Evolutionary conservation across 2,329 filamentous ascomycete genomes (phyloP).

Genomic region (Acephala macrosclerotiorum): DNA sequence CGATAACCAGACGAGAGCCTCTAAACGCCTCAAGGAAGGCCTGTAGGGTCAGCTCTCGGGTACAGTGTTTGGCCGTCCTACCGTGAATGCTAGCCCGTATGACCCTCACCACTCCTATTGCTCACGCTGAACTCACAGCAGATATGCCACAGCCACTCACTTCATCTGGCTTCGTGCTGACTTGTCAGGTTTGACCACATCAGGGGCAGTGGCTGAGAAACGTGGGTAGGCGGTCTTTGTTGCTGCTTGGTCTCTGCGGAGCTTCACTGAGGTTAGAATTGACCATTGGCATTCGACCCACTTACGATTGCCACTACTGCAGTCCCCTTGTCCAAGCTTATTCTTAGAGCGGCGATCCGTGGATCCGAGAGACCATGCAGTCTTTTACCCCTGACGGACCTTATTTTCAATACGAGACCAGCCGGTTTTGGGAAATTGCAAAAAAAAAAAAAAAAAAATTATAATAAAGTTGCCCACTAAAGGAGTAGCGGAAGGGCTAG

Average conservation of each 20-base stretch:
- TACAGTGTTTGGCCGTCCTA: neutral
- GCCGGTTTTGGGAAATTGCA: neutral
- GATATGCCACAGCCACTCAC: neutral
- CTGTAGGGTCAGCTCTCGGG: neutral
- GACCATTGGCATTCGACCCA: neutral
- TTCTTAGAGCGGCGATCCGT: conserved; percentile 1
- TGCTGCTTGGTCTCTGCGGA: neutral
- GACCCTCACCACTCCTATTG: neutral
- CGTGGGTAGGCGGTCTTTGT: neutral
- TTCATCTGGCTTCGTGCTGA: neutral
- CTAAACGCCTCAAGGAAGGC: neutral
- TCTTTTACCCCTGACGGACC: conserved; percentile 9
- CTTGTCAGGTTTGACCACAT: neutral
- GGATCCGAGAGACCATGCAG: neutral
- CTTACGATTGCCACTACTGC: neutral
- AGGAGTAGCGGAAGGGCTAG: neutral
- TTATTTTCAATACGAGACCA: conserved; percentile 12
- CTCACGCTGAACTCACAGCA: neutral
- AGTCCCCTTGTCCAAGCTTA: neutral
- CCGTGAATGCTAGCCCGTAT: neutral
- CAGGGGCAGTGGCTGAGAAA: conserved; percentile 1
- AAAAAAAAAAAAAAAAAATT: too few relatives aligned
- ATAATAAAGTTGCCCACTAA: neutral
- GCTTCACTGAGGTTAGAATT: neutral
- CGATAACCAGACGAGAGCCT: conserved; percentile 3